Evolutionary conservation across 2,329 filamentous ascomycete species (phyloP).

Genomic region (Calonectria leucothoes): DNA sequence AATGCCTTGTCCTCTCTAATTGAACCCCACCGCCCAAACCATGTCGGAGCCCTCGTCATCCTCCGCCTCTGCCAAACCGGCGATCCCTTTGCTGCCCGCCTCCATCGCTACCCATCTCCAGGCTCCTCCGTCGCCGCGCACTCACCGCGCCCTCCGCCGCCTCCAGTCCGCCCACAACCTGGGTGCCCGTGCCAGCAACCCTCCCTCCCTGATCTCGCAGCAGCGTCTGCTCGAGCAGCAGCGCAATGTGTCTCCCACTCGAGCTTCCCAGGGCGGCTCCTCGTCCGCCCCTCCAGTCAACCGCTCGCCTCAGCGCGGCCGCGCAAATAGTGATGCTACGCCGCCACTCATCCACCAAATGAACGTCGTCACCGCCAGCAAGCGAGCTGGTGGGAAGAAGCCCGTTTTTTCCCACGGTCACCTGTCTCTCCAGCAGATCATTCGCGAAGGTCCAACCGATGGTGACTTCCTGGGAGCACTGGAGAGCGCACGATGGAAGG

Average conservation of each 20-base stretch:
- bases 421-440: slow-evolving; percentile 77
- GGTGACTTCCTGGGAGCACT: slow-evolving; percentile 76
- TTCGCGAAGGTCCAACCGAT: slow-evolving; percentile 83
- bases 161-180: slow-evolving; percentile 81
- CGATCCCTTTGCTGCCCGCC: slow-evolving; percentile 38
- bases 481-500: slow-evolving; percentile 77
- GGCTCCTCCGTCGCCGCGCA: slow-evolving; percentile 70
- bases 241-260: slow-evolving; percentile 49
- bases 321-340: slow-evolving; percentile 80
- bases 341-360: slow-evolving; percentile 51
- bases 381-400: slow-evolving; percentile 54
- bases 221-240: slow-evolving; percentile 65
- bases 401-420: slow-evolving; percentile 63
- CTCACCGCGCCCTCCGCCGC: slow-evolving; percentile 76
- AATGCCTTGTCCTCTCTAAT: slow-evolving; percentile 9
- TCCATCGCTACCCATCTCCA: slow-evolving; percentile 58
- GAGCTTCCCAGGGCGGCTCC: slow-evolving; percentile 23
- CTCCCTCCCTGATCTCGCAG: slow-evolving; percentile 71
- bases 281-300: slow-evolving; percentile 30
- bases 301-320: slow-evolving; percentile 65
- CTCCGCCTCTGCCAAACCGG: slow-evolving; percentile 29
- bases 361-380: slow-evolving; percentile 49
- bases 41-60: slow-evolving; percentile 35
- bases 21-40: slow-evolving; percentile 18
- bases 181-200: slow-evolving; percentile 63